Conservation (phyloP, 805 yeast species). For the Saccharomycopsis sp. region DNA sequence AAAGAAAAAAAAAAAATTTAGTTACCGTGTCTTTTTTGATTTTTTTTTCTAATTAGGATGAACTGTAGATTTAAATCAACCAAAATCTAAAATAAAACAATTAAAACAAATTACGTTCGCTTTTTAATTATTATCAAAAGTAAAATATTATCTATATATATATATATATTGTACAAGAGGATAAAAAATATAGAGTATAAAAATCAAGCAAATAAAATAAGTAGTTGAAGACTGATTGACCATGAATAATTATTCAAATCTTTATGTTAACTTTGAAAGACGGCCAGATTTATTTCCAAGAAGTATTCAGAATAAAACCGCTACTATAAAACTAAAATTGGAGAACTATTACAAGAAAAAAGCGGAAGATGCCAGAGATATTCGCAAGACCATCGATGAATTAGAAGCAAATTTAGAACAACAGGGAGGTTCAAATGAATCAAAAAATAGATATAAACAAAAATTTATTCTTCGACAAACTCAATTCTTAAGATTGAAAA, state of each 20-base stretch:
- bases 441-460: conserved; percentile 73
- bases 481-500: conserved; percentile 72
- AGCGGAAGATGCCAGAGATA: conserved; percentile 86
- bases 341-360: conserved; percentile 83
- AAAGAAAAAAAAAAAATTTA: too few species aligned
- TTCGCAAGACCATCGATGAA: conserved; percentile 87
- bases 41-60: too few species aligned
- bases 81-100: too few species aligned
- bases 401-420: conserved; percentile 62
- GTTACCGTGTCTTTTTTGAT: too few species aligned
- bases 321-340: conserved; percentile 71
- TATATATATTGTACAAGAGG: too few species aligned
- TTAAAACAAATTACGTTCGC: too few species aligned
- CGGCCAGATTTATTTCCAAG: conserved; percentile 76
- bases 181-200: too few species aligned
- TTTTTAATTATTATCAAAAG: too few species aligned
- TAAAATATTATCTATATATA: too few species aligned
- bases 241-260: conserved; percentile 11
- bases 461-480: conserved; percentile 85
- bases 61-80: too few species aligned
- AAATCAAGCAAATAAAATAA: too few species aligned
- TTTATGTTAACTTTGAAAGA: conserved; percentile 66
- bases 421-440: conserved; percentile 77
- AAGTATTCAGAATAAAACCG: conserved; percentile 71
- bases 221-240: not conserved